A percentile compares a stretch with the other conserved stretches of the same genome.
Evolutionary conservation across 1,284 basidiomycete genomes (phyloP).

Genomic region (Ustilago crameri): DNA sequence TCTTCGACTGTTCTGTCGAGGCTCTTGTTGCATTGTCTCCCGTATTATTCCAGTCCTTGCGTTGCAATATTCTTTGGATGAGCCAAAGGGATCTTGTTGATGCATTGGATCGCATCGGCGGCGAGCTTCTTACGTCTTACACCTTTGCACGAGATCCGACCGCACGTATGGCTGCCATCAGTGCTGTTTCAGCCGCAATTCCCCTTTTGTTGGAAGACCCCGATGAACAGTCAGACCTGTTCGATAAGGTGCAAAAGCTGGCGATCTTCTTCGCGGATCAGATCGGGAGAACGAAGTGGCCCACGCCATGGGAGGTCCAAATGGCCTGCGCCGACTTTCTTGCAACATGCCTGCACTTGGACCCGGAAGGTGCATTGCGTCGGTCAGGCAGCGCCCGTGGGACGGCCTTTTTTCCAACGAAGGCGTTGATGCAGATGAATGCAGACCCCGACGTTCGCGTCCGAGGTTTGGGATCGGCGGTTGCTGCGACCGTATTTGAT

Average conservation of each 20-base stretch:
- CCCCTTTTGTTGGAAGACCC: slow-evolving; percentile 17
- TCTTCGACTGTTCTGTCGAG: slow-evolving; percentile 30
- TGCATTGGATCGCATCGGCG: slow-evolving; percentile 36
- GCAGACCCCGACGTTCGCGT: slow-evolving; percentile 84
- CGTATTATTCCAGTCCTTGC: slow-evolving; percentile 18
- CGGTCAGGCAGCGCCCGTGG: slow-evolving; percentile 14
- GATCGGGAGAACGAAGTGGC: slow-evolving; percentile 29
- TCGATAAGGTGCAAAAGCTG: slow-evolving; percentile 38
- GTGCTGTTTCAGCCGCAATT: slow-evolving; percentile 14
- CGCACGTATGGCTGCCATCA: slow-evolving; percentile 23
- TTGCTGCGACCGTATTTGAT: slow-evolving; percentile 74
- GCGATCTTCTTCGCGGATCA: slow-evolving; percentile 38
- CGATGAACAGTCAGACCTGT: slow-evolving; percentile 31
- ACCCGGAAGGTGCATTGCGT: slow-evolving; percentile 15
- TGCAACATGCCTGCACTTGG: slow-evolving; percentile 70
- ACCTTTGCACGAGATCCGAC: slow-evolving; percentile 17
- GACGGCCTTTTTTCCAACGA: slow-evolving; percentile 4
- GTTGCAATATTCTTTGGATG: slow-evolving; percentile 23
- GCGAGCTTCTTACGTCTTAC: slow-evolving; percentile 36
- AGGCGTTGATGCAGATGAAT: slow-evolving; percentile 26
- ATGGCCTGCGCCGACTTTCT: slow-evolving; percentile 74
- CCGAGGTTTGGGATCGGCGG: slow-evolving; percentile 79
- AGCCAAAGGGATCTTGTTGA: slow-evolving; percentile 36
- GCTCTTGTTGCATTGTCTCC: slow-evolving; percentile 15
- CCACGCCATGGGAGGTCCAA: slow-evolving; percentile 34